Evolutionary conservation across 805 yeast genomes (phyloP).

Genomic region (Sugiyamaella marilandica): DNA sequence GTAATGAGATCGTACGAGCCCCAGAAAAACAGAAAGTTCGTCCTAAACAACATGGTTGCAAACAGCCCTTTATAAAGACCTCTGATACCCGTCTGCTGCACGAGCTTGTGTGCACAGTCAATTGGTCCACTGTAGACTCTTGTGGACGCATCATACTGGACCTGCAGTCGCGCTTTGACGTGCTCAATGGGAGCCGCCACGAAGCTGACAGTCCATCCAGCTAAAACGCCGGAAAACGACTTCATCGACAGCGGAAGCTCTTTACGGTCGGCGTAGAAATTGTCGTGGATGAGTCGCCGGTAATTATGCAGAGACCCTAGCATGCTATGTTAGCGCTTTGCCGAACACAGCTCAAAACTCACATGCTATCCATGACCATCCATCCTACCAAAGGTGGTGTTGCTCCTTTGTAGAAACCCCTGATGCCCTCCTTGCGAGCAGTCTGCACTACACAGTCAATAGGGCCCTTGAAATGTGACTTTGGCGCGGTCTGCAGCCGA

Average conservation of each 20-base stretch:
- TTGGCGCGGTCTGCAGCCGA: slow-evolving; percentile 70
- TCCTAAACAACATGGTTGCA: slow-evolving; percentile 84
- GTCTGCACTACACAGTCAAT: slow-evolving; percentile 76
- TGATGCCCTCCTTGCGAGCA: slow-evolving; percentile 63
- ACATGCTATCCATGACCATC: slow-evolving; percentile 86
- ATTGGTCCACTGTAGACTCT: slow-evolving; percentile 72
- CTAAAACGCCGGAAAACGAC: slow-evolving; percentile 65
- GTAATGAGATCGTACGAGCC: slow-evolving; percentile 83
- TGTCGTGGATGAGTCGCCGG: slow-evolving; percentile 59
- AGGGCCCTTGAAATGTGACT: slow-evolving; percentile 71
- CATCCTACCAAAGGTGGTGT: slow-evolving; percentile 92
- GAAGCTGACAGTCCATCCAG: slow-evolving; percentile 88
- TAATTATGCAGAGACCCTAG: slow-evolving; percentile 80
- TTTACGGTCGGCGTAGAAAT: slow-evolving; percentile 52
- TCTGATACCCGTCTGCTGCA: slow-evolving; percentile 52
- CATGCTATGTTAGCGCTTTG: slow-evolving; percentile 39
- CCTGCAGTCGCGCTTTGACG: slow-evolving; percentile 82
- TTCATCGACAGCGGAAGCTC: slow-evolving; percentile 73
- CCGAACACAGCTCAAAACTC: slow-evolving; percentile 2
- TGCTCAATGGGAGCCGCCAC: slow-evolving; percentile 96
- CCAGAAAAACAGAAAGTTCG: slow-evolving; percentile 91
- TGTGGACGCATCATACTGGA: slow-evolving; percentile 76
- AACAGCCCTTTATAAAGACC: slow-evolving; percentile 77
- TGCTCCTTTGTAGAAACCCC: slow-evolving; percentile 83
- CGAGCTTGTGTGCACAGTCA: slow-evolving; percentile 48